phyloP scores from a whole-genome alignment of 2,329 filamentous ascomycete genomes.

The Diaporthe batatas region DNA sequence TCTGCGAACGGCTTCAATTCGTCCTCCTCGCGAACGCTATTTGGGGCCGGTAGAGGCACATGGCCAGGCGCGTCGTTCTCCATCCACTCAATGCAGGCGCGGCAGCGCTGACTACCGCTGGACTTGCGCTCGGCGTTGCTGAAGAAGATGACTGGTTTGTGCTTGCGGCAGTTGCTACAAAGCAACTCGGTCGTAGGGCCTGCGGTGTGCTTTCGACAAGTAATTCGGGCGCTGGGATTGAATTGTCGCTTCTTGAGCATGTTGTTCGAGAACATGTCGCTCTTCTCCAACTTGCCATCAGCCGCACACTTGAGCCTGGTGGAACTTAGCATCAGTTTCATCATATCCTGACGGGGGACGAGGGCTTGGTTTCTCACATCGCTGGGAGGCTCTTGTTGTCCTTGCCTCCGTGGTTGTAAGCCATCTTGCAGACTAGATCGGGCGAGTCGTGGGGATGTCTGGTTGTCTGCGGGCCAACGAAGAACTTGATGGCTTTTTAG shows the following conservation, averaged over 20 bases:
- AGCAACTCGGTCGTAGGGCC: conserved; percentile 24
- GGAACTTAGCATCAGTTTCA: not conserved
- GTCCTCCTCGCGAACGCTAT: not conserved
- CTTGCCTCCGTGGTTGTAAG: conserved; percentile 9
- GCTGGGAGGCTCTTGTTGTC: conserved; percentile 26
- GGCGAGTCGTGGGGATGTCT: not conserved
- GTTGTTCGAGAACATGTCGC: conserved; percentile 37
- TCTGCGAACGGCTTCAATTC: conserved; percentile 7
- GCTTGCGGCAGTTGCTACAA: conserved; percentile 33
- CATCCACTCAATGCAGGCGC: conserved; percentile 35
- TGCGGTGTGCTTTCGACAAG: conserved; percentile 39
- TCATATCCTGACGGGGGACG: not conserved
- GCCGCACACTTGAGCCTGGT: conserved; percentile 36
- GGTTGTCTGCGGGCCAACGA: not conserved
- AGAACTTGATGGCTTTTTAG: not conserved
- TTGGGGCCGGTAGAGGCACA: conserved; percentile 33
- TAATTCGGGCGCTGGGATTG: conserved; percentile 10
- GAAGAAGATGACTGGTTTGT: conserved; percentile 12
- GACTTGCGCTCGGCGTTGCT: conserved; percentile 37
- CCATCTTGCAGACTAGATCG: conserved; percentile 6
- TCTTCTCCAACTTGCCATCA: conserved; percentile 38
- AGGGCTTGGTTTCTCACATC: conserved; percentile 7
- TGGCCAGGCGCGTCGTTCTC: conserved; percentile 28
- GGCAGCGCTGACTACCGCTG: conserved; percentile 34
- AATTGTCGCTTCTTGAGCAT: conserved; percentile 38